Base-by-base conservation (phyloP, 1,284 basidiomycete genomes). In the Anthracocystis setariae region DNA sequence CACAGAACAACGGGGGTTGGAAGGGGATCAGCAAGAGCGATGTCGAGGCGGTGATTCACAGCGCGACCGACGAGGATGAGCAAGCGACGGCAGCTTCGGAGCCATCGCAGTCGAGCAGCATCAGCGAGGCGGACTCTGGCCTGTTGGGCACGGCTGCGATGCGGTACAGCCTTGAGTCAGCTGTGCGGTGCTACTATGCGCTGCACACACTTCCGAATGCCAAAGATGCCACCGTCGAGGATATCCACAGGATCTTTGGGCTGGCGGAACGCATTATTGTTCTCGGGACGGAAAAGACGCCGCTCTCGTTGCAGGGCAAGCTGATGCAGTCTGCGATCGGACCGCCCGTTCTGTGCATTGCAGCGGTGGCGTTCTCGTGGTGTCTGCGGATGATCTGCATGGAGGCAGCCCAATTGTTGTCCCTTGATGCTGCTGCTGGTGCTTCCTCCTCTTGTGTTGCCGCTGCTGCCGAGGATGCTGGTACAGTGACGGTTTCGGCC, bases 41-140 rank as follows among this genome's bases (percentile, higher is more conserved):
- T 44, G 58, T 73, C n/a, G 68, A 66, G 9, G 62, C 71, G 13
- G 55, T 70, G 35, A 61, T 73, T 39, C 66, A 73, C 39, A 65
- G 58, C 40, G 65, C 59, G 8, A 53, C 45, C 18, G 55, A 73
- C 39, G 52, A 55, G 35, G 42, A 55, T 25, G 66, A 69, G 38
- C 52, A 35, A 10, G 23, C 17, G 3, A 53, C 53, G 1, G 51
- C 49, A 9, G 29, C 29, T 29, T 39, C 32, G 5, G 52, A 59
- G 7, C 24, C 61, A 10, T 17, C 47, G 3, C 46, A 54, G 1
- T 32, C 49, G 21, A 50, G 52, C 46, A 44, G n/a, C 29, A 44
- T n/a, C 7, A 32, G 27, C 5, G 63, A 45, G 17, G 18, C 27
- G 20, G 44, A 20, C 1, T 32, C 55, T 0, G 32, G 21, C 8